Percentiles rank a stretch among this genome's conserved stretches.
phyloP scores from a whole-genome alignment of 2,329 filamentous ascomycete genomes.

The Penicillium sp. region DNA sequence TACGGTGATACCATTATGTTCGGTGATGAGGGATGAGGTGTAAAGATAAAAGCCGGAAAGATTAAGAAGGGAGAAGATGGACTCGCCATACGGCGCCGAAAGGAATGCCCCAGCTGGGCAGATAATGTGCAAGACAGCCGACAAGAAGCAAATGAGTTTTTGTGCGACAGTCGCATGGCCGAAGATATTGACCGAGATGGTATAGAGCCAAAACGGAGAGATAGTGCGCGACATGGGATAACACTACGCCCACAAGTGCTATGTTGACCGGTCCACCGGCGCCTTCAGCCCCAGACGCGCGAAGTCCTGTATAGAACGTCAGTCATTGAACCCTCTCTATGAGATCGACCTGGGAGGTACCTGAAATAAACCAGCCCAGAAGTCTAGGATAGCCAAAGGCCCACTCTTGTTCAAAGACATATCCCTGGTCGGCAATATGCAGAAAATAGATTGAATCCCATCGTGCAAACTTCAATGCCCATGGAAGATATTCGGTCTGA shows the following conservation, averaged over 20 bases:
- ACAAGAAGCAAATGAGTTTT: conserved; percentile 49
- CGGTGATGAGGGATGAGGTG: conserved; percentile 43
- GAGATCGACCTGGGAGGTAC: conserved; percentile 18
- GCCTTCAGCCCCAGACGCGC: conserved; percentile 16
- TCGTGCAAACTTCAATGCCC: conserved; percentile 47
- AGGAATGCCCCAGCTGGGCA: conserved; percentile 88
- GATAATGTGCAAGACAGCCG: conserved; percentile 70
- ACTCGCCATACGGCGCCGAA: conserved; percentile 78
- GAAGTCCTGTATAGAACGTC: conserved; percentile 21
- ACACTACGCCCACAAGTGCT: conserved; percentile 54
- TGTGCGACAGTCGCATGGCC: conserved; percentile 28
- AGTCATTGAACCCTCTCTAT: not conserved
- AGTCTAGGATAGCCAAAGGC: conserved; percentile 55
- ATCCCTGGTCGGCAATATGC: conserved; percentile 49
- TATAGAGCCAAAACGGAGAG: conserved; percentile 69
- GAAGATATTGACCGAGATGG: conserved; percentile 54
- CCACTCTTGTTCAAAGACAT: conserved; percentile 62
- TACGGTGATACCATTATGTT: conserved; percentile 23
- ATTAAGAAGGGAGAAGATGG: conserved; percentile 69
- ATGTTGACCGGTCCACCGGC: conserved; percentile 18
- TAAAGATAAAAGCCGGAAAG: conserved; percentile 70
- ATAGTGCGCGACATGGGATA: conserved; percentile 72
- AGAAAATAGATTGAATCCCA: conserved; percentile 62
- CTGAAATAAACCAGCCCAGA: conserved; percentile 36
- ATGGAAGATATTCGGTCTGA: conserved; percentile 15